These are phyloP conservation scores for Exutisphaerella laricina DNA, from an alignment of 2,329 filamentous ascomycete species.

Conservation along the genomic window DNA sequence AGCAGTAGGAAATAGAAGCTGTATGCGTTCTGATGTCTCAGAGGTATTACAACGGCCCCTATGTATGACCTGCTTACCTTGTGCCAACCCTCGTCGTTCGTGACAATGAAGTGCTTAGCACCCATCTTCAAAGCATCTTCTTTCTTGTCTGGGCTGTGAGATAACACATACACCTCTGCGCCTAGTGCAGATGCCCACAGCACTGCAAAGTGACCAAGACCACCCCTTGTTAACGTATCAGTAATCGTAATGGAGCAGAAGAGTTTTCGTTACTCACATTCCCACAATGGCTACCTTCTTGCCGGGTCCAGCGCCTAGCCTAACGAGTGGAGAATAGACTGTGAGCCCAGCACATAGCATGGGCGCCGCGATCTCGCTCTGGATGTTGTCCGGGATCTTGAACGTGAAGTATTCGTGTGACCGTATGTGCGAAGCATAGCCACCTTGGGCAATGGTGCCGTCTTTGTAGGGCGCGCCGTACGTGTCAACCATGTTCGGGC, in stretches of 20 bases:
- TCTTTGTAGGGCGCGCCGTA: slow-evolving; percentile 47
- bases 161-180: slow-evolving; percentile 58
- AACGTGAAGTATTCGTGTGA: slow-evolving; percentile 71
- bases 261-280: slow-evolving; percentile 45
- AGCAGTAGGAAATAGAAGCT: no score
- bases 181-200: slow-evolving; percentile 50
- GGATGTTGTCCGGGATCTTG: slow-evolving; percentile 70
- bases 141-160: slow-evolving; percentile 55
- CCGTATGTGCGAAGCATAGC: slow-evolving; percentile 63
- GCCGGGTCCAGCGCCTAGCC: slow-evolving; percentile 68
- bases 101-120: slow-evolving; percentile 56
- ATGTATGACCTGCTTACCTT: no score
- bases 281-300: slow-evolving; percentile 74
- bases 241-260: no score
- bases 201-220: slow-evolving; percentile 48
- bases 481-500: slow-evolving; percentile 46
- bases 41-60: no score
- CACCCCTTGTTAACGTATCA: slow-evolving; percentile 34
- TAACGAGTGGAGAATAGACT: slow-evolving; percentile 69
- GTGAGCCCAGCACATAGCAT: slow-evolving; percentile 85
- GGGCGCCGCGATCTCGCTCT: slow-evolving; percentile 53
- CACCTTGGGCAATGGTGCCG: slow-evolving; percentile 61
- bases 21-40: no score
- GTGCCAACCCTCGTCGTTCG: slow-evolving; percentile 54
- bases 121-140: slow-evolving; percentile 55